phyloP scores from a whole-genome alignment of 495 filamentous ascomycete species.

The Trichoderma asperelloides region DNA sequence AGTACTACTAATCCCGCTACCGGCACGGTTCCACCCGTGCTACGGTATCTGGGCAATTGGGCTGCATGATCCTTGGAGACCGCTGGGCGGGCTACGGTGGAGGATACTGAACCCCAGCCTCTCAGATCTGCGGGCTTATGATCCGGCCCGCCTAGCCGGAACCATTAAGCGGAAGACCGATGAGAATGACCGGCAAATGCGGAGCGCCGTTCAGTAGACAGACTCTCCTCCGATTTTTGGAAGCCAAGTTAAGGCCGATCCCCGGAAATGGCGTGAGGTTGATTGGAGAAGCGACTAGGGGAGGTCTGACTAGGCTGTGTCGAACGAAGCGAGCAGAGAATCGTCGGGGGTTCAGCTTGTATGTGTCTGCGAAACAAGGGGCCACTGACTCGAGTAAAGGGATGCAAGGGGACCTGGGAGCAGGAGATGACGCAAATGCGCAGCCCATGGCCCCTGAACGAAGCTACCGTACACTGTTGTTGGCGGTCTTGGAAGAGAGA shows the following conservation, averaged over 20 bases:
- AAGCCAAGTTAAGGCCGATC: neutral
- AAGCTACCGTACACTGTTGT: no score
- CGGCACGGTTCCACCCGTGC: conserved; percentile 2
- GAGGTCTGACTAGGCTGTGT: neutral
- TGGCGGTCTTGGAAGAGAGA: no score
- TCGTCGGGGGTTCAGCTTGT: no score
- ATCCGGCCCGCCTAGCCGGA: conserved; percentile 4
- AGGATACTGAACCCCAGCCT: conserved; percentile 6
- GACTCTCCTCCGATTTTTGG: neutral
- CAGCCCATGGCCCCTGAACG: no score
- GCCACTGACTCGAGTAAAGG: no score
- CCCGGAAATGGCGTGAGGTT: neutral
- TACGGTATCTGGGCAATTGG: neutral
- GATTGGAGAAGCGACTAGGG: neutral
- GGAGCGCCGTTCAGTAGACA: neutral
- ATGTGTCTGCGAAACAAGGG: no score
- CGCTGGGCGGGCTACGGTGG: neutral
- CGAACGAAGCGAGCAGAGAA: no score
- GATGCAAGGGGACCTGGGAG: no score
- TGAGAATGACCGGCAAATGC: neutral
- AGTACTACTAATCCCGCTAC: neutral
- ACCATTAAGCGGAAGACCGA: neutral
- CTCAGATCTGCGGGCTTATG: neutral
- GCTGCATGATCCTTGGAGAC: neutral
- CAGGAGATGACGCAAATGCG: no score